Conservation (phyloP, 768 basidiomycete species). For the Suillus luteus region DNA sequence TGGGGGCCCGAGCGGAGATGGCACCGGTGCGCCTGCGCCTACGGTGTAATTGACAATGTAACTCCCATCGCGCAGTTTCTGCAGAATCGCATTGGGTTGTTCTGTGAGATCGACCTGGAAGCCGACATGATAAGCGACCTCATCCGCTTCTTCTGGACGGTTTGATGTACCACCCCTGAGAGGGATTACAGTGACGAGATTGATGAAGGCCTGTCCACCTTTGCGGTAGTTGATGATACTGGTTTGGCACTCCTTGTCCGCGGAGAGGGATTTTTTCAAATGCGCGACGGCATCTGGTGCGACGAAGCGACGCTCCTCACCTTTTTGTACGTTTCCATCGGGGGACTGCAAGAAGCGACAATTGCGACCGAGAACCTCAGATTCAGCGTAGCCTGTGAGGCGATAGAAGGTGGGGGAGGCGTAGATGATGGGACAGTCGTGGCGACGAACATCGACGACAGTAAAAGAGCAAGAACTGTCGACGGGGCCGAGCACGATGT, state of each 20-base stretch:
- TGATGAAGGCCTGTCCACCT: conserved; percentile 83
- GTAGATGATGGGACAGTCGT: conserved; percentile 88
- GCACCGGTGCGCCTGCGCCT: conserved; percentile 8
- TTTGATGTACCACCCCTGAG: conserved; percentile 61
- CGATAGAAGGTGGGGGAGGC: conserved; percentile 82
- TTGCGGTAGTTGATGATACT: conserved; percentile 88
- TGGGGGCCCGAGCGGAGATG: conserved; percentile 20
- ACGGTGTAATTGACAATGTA: conserved; percentile 66
- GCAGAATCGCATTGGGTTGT: conserved; percentile 82
- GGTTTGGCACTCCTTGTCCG: conserved; percentile 87
- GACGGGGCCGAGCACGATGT: conserved; percentile 82
- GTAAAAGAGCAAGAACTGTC: conserved; percentile 93
- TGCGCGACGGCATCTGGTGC: conserved; percentile 66
- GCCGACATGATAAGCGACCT: conserved; percentile 86
- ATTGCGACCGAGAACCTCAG: conserved; percentile 84
- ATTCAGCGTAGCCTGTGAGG: conserved; percentile 72
- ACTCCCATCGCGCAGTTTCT: conserved; percentile 75
- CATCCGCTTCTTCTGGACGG: conserved; percentile 55
- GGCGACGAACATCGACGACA: conserved; percentile 80
- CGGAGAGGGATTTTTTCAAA: conserved; percentile 64
- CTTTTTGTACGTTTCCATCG: conserved; percentile 51
- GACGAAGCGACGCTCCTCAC: conserved; percentile 57
- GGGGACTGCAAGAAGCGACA: conserved; percentile 92
- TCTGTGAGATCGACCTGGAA: conserved; percentile 94
- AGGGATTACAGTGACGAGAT: conserved; percentile 90